Percentiles rank a stretch among this genome's conserved stretches.
Conservation (phyloP, 805 yeast species). For the Wickerhamiella bombiphila region DNA sequence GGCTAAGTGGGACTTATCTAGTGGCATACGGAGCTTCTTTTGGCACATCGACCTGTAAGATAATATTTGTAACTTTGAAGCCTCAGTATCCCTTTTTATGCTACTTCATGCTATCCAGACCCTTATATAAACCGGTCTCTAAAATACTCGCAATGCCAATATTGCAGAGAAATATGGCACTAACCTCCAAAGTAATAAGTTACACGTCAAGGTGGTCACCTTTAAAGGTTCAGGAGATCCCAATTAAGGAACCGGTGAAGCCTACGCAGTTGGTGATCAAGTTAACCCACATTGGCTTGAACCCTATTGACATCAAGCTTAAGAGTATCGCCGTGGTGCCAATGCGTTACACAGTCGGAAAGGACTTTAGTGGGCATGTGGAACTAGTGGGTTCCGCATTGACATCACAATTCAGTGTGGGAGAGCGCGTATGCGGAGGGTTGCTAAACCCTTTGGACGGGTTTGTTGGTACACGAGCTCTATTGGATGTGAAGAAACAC, state of each 20-base stretch:
- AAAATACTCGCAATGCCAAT: too few relatives aligned
- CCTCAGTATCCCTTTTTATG: too few relatives aligned
- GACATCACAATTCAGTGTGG: slow-evolving; percentile 31
- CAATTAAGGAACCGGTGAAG: slow-evolving; percentile 34
- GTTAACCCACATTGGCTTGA: slow-evolving; percentile 43
- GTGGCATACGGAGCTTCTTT: too few relatives aligned
- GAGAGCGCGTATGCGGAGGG: slow-evolving; percentile 51
- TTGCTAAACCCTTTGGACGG: slow-evolving; percentile 20
- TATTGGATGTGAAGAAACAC: slow-evolving; percentile 40
- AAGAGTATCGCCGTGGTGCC: slow-evolving; percentile 11
- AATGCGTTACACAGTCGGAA: slow-evolving; percentile 40
- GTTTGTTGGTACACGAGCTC: slow-evolving; percentile 34
- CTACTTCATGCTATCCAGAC: too few relatives aligned
- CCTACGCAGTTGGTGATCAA: slow-evolving; percentile 40
- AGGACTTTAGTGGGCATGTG: slow-evolving; percentile 52
- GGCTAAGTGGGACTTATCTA: too few relatives aligned
- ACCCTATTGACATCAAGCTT: slow-evolving; percentile 53
- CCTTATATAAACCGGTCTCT: too few relatives aligned
- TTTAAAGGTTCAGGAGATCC: slow-evolving; percentile 4
- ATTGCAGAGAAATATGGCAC: not conserved
- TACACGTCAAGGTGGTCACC: slow-evolving; percentile 10
- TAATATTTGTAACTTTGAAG: too few relatives aligned
- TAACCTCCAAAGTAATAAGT: slow-evolving; percentile 5
- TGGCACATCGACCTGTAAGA: too few relatives aligned
- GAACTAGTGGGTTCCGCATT: slow-evolving; percentile 38